Evolutionary conservation across 2,329 filamentous ascomycete species (phyloP), one percentile per base, ranked within the genome.

Genomic region (Blastomyces emzantsi): DNA sequence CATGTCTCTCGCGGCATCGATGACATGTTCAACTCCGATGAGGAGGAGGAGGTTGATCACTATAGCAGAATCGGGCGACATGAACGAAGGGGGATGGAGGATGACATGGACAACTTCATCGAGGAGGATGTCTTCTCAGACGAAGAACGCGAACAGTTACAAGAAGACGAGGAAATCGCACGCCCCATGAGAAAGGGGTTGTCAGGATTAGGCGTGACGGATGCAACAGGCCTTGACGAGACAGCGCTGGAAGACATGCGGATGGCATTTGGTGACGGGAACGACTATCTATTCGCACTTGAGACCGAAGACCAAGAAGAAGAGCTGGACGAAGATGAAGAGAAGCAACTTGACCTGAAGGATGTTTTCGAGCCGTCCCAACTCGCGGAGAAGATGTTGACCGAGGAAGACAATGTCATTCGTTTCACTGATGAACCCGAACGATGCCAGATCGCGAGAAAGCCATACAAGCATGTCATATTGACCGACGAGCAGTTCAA

Each of bases 321-420:
- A 64, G 90, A 95, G 68, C 87, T 90, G 58, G 86, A 89, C 64
- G 83, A 89, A 68, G 84, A 87, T 65, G 89, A 90, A 66, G 90
- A 95, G 68, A 90, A 92, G 70, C 87, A 88, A 55, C 85, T 97
- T 52, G 91, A 97, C 76, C 84, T 99, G 66, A 97, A 97, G 78
- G 93, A 99, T 73, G 93, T 99, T 60, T 99, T 99, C 71, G 94
- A 99, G 76, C 94, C 94, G 0, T 96, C 92, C 2, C 92, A 99
- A 74, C 84, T 99, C 49, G 87, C 89, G 63, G 94, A 99, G 77
- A 93, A 91, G 77, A 89, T 97, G 75, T 85, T 99, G 69, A 99
- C 94, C 9, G 94, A 97, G 64, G 92, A 92, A 67, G 94, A 99
- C 75, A 96, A 97, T 74, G 80, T 86, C 64, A 97, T 99, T 68